These are phyloP conservation scores for Trichoderma polysporum DNA, from an alignment of 2,329 filamentous ascomycete genomes.

Conservation along the genomic window DNA sequence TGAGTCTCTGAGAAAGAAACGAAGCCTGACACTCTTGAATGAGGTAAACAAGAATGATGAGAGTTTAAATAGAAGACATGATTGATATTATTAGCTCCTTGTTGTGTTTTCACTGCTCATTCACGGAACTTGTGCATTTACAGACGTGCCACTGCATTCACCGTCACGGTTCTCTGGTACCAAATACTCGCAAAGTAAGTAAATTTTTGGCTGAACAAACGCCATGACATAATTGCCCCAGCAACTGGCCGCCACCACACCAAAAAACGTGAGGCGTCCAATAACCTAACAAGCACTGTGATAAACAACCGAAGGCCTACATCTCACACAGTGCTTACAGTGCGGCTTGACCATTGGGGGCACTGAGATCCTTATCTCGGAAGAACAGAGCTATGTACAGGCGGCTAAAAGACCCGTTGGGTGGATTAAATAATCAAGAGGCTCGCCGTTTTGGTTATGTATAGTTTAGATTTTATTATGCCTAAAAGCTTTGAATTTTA, in stretches of 20 bases:
- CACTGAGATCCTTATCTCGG: not conserved
- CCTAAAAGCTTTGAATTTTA: slow-evolving; percentile 18
- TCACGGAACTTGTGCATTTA: slow-evolving; percentile 24
- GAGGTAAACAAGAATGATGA: slow-evolving; percentile 25
- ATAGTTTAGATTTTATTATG: slow-evolving; percentile 14
- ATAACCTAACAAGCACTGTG: slow-evolving; percentile 21
- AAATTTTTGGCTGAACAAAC: slow-evolving; percentile 5
- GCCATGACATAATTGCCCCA: slow-evolving; percentile 33
- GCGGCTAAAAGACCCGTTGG: not conserved
- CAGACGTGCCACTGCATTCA: slow-evolving; percentile 17
- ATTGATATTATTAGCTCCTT: slow-evolving; percentile 32
- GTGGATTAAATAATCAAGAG: not conserved
- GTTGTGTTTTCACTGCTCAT: slow-evolving; percentile 19
- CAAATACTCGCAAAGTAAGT: slow-evolving; percentile 1
- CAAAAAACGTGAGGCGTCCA: not conserved
- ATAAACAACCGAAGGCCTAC: not conserved
- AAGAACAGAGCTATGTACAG: not conserved
- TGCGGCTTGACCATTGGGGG: not conserved
- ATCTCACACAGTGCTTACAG: slow-evolving; percentile 17
- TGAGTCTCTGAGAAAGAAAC: not conserved
- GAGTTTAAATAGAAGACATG: slow-evolving; percentile 35
- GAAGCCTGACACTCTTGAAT: slow-evolving; percentile 23
- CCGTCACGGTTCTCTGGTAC: slow-evolving; percentile 24
- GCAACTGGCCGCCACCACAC: slow-evolving; percentile 28
- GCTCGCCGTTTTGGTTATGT: not conserved